These are phyloP conservation scores for Fraxinus quadrangulata DNA, from an alignment of 257 asterid genomes.

Conservation along the genomic window DNA sequence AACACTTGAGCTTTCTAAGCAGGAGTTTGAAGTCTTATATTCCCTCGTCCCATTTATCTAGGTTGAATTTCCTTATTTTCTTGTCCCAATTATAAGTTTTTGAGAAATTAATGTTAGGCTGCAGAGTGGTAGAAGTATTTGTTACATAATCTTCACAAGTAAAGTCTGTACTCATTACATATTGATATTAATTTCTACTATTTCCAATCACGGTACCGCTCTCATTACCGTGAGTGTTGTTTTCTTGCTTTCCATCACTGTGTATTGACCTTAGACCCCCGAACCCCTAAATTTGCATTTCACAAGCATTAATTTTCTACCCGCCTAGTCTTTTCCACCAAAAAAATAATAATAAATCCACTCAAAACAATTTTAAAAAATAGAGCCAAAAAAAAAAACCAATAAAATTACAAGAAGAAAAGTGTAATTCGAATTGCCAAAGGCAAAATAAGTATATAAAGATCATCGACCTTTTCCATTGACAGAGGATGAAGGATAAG, in stretches of 20 bases:
- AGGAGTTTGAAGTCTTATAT: no score
- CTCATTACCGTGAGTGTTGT: neutral
- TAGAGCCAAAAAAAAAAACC: neutral
- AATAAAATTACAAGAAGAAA: slow-evolving; percentile 11
- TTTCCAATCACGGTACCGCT: neutral
- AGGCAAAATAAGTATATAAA: neutral
- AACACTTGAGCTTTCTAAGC: neutral
- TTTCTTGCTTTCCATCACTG: neutral
- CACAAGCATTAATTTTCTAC: no score
- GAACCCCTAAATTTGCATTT: no score
- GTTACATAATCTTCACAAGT: neutral
- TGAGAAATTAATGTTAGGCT: neutral
- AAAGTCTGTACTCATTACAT: neutral
- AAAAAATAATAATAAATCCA: no score
- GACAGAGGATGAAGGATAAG: slow-evolving; percentile 51
- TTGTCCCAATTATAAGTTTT: no score
- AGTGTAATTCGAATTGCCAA: neutral
- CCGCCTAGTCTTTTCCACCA: neutral
- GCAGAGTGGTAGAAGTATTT: neutral
- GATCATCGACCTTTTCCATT: slow-evolving; percentile 52
- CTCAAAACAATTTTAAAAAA: neutral
- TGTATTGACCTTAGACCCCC: neutral
- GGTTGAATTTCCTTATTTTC: no score
- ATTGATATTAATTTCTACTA: neutral
- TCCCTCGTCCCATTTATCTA: no score